These are phyloP conservation scores for Xylariaceae sp. DNA, from an alignment of 2,329 filamentous ascomycete species.

Conservation along the genomic window DNA sequence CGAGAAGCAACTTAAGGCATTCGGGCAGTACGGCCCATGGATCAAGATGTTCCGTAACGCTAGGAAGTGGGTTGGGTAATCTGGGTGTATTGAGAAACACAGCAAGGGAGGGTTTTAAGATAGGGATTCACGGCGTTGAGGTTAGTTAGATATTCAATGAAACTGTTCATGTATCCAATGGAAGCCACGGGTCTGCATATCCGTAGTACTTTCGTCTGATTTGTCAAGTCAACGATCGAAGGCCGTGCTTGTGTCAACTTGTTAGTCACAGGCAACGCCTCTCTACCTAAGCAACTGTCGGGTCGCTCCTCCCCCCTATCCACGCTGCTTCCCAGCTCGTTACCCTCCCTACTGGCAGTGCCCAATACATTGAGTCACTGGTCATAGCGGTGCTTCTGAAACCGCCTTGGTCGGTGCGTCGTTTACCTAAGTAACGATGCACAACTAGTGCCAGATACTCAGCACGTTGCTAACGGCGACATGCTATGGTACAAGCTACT, in stretches of 20 bases:
- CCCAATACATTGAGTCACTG: too few relatives aligned
- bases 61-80: slow-evolving; percentile 73
- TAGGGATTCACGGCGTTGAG: slow-evolving; percentile 7
- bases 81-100: neutral
- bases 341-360: too few relatives aligned
- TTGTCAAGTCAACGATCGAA: neutral
- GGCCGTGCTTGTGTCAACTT: too few relatives aligned
- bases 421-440: too few relatives aligned
- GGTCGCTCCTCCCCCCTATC: neutral
- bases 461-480: too few relatives aligned
- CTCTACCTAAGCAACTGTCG: neutral
- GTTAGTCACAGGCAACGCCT: neutral
- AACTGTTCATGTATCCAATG: neutral
- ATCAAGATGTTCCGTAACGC: slow-evolving; percentile 80
- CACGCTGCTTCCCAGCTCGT: neutral
- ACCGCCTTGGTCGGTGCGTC: too few relatives aligned
- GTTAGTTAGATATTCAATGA: slow-evolving; percentile 1
- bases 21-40: slow-evolving; percentile 84
- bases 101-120: neutral
- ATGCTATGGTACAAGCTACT: too few relatives aligned
- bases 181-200: neutral
- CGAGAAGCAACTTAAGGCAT: slow-evolving; percentile 50
- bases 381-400: too few relatives aligned
- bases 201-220: neutral
- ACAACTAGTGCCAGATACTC: too few relatives aligned